Conservation (phyloP, 768 basidiomycete genomes). For the Mycena floridula region DNA sequence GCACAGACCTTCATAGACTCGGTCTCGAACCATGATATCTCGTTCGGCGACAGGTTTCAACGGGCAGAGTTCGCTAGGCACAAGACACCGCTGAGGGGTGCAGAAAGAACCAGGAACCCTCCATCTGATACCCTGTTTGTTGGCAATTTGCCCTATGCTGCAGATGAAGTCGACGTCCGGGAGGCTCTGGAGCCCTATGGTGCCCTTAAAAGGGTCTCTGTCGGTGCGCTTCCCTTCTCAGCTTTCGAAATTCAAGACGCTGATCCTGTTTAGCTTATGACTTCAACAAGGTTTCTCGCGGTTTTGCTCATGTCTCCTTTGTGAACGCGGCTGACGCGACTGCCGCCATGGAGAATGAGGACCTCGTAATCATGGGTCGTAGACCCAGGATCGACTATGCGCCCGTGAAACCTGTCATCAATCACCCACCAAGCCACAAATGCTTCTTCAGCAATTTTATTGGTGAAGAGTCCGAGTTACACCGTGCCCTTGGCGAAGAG, state of each 20-base stretch:
- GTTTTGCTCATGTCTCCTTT: constrained; percentile 43
- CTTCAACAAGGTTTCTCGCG: constrained; percentile 30
- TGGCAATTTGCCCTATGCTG: constrained; percentile 48
- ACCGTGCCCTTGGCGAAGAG: constrained; percentile 18
- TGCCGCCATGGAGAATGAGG: constrained; percentile 28
- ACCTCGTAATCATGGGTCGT: constrained; percentile 43
- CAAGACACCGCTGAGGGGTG: neutral
- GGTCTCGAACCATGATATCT: neutral
- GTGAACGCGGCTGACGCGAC: neutral
- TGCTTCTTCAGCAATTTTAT: constrained; percentile 23
- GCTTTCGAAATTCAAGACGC: too few species aligned
- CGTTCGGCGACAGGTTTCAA: neutral
- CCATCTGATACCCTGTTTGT: constrained; percentile 38
- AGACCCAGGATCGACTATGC: constrained; percentile 38
- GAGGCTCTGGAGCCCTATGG: constrained; percentile 40
- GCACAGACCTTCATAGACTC: neutral
- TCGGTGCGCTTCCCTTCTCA: constrained; percentile 35
- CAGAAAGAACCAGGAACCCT: neutral
- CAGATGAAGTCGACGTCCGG: constrained; percentile 32
- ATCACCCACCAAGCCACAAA: constrained; percentile 19
- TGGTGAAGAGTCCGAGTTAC: constrained; percentile 19
- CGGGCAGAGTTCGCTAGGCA: neutral
- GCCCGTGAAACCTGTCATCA: neutral
- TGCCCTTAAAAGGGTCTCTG: constrained; percentile 24
- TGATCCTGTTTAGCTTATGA: neutral